Evolutionary conservation across 2,329 filamentous ascomycete species (phyloP), one percentile per base, ranked within the genome.

Genomic region (Xylariaceae sp.): DNA sequence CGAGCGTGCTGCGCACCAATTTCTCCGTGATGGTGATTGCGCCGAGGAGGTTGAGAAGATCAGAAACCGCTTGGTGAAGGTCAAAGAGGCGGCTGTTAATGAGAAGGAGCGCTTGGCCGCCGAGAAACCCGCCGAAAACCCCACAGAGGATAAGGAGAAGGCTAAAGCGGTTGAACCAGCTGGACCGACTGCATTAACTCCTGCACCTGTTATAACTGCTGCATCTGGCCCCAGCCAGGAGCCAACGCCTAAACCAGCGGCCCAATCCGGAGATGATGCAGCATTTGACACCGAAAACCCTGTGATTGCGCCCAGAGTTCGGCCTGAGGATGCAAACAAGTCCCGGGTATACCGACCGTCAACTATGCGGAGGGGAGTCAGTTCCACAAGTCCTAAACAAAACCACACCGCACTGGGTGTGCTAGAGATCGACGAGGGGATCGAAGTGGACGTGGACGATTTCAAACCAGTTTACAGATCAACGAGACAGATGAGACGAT

Each of bases 11-110:
- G 92, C 92, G 0, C 92, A 96, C 70, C 90, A 95, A 69, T 91
- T 94, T 62, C 79, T 97, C n/a, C 85, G 92, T 23, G 88, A 92
- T 56, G 92, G 92, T 9, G 88, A 94, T 68, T 96, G 92, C 73
- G 82, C 79, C n/a, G 82, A 84, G 15, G 90, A 96, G 72, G 81
- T 96, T 45, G 78, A 80, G 30, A 87, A 85, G 51, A 88, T 92
- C 56, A 83, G 86, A 68, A 78, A 80, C 59, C 83, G 85, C 13
- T 82, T 95, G 49, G 75, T 75, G 7, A 81, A 87, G 57, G 85
- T 91, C 1, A 78, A 86, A 54, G 81, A 82, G 37, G 75, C 84
- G 56, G 85, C 87, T 13, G 78, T 78, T 48, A 79, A 79, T 55
- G 85, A 89, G 72, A 79, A 84, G 63, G 79, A 81, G 55, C 81